A percentile compares a stretch with the other conserved stretches of the same genome.
phyloP scores from a whole-genome alignment of 495 filamentous ascomycete species.

The Tetracladium setigerum region DNA sequence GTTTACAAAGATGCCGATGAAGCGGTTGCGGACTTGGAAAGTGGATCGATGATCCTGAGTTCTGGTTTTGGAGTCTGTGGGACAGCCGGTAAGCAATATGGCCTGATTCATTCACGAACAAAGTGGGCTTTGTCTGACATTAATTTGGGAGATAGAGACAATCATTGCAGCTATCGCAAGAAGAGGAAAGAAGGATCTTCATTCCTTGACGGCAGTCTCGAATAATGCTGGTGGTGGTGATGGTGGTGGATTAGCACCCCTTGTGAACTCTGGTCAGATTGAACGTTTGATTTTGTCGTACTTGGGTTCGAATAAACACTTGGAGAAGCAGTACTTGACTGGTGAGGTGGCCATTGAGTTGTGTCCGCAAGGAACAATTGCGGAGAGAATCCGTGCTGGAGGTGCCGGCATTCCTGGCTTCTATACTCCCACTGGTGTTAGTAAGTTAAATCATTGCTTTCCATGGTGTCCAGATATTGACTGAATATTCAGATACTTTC shows the following conservation, averaged over 20 bases:
- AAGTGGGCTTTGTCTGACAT: background rate
- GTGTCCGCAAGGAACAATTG: slow-evolving; percentile 58
- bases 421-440: slow-evolving; percentile 54
- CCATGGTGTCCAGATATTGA: background rate
- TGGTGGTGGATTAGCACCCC: slow-evolving; percentile 43
- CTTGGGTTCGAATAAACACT: slow-evolving; percentile 53
- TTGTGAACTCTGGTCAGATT: slow-evolving; percentile 48
- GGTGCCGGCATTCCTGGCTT: slow-evolving; percentile 64
- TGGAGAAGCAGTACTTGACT: slow-evolving; percentile 56
- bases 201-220: slow-evolving; percentile 53
- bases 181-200: slow-evolving; percentile 35
- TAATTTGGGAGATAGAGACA: slow-evolving; percentile 27
- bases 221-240: slow-evolving; percentile 56
- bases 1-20: slow-evolving; percentile 49
- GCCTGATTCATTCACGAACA: background rate
- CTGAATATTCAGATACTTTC: slow-evolving; percentile 37
- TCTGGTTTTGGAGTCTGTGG: slow-evolving; percentile 57
- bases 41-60: slow-evolving; percentile 49
- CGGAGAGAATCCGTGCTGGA: slow-evolving; percentile 53
- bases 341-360: slow-evolving; percentile 57
- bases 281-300: slow-evolving; percentile 53
- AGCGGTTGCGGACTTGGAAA: slow-evolving; percentile 51
- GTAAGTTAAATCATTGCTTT: slow-evolving; percentile 22
- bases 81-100: slow-evolving; percentile 39
- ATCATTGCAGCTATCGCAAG: slow-evolving; percentile 41